Percentiles rank a stretch among this genome's conserved stretches.
These are phyloP conservation scores for Umbelopsis sp. DNA, from an alignment of 192 early-diverging fungal species.

Conservation along the genomic window DNA sequence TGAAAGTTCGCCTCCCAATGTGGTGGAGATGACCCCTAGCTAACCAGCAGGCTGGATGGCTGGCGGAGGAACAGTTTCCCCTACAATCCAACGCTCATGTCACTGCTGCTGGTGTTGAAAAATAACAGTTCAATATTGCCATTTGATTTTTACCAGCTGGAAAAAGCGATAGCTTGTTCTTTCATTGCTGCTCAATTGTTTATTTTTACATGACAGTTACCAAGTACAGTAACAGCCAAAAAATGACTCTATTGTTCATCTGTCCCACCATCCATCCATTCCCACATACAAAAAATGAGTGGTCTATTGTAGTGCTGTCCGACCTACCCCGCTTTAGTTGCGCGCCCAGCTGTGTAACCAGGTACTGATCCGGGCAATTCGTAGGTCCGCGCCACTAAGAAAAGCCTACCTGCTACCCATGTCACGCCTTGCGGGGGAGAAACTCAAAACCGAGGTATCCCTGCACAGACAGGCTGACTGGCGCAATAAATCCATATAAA, in stretches of 20 bases:
- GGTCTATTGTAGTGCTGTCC: background rate
- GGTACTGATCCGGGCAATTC: background rate
- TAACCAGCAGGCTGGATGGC: background rate
- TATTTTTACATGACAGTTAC: conserved; percentile 2
- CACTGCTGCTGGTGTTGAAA: background rate
- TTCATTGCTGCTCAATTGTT: background rate
- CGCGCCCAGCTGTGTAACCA: background rate
- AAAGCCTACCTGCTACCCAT: conserved; percentile 5
- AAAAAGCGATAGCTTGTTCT: background rate
- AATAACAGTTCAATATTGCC: background rate
- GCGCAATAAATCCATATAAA: conserved; percentile 2
- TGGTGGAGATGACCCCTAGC: background rate
- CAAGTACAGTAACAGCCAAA: conserved; percentile 8
- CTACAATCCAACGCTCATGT: background rate
- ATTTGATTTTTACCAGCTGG: conserved; percentile 7
- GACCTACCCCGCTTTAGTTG: conserved; percentile 2
- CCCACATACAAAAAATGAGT: background rate
- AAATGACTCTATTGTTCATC: conserved; percentile 7
- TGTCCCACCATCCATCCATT: background rate
- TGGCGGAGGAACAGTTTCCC: conserved; percentile 1
- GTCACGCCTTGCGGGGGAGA: conserved; percentile 3
- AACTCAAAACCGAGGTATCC: conserved; percentile 1
- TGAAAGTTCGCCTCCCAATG: conserved; percentile 7
- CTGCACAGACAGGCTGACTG: background rate
- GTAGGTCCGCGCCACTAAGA: conserved; percentile 2